A percentile compares a stretch with the other conserved stretches of the same genome.
These are phyloP conservation scores for Pholiota molesta DNA, from an alignment of 768 basidiomycete genomes.

Conservation along the genomic window DNA sequence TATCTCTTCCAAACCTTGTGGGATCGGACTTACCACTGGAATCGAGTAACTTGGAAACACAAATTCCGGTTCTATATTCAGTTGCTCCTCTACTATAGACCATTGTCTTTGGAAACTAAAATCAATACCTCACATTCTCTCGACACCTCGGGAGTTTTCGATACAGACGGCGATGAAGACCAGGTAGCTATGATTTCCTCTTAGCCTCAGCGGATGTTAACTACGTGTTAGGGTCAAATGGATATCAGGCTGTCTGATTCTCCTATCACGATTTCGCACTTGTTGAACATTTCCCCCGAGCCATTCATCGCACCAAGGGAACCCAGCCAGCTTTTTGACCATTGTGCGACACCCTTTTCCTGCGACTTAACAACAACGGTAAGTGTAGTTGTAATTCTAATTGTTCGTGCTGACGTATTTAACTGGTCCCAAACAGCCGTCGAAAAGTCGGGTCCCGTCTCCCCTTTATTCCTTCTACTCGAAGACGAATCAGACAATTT, in stretches of 20 bases:
- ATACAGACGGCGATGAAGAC: background rate
- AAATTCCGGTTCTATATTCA: background rate
- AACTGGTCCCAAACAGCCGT: background rate
- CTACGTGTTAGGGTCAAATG: background rate
- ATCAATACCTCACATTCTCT: background rate
- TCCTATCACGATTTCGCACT: background rate
- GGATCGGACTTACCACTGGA: background rate
- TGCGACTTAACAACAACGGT: background rate
- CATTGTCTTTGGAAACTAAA: background rate
- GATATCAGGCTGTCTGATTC: background rate
- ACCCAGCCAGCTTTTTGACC: background rate
- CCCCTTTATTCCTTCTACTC: background rate
- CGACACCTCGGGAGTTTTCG: background rate
- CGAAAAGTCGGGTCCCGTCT: background rate
- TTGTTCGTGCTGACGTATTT: background rate
- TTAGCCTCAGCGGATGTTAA: background rate
- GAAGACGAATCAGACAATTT: too few relatives aligned
- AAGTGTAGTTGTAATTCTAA: background rate
- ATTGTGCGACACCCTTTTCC: background rate
- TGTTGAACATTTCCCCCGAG: background rate
- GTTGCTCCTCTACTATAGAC: background rate
- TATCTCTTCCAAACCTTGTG: background rate
- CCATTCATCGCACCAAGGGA: background rate
- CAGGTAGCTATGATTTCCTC: background rate
- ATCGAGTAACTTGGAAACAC: background rate